Percentiles rank a stretch among this genome's conserved stretches.
phyloP scores from a whole-genome alignment of 2,329 filamentous ascomycete species.

The Fusarium sacchari region DNA sequence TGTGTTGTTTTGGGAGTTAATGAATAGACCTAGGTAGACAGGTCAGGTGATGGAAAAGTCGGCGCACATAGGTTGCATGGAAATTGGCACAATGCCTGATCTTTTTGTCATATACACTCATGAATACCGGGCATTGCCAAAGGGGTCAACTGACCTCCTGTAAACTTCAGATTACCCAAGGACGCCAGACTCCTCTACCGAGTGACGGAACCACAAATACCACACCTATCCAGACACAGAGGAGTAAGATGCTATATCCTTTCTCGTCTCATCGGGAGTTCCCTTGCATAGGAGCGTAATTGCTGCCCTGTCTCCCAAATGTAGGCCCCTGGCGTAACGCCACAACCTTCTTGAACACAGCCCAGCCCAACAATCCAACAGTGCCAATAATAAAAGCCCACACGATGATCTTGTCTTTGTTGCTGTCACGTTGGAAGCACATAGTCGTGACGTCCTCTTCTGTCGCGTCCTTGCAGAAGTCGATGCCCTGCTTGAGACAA shows the following conservation, averaged over 20 bases:
- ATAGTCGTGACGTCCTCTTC: slow-evolving; percentile 70
- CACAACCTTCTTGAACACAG: slow-evolving; percentile 60
- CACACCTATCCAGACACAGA: background rate
- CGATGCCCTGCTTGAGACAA: slow-evolving; percentile 68
- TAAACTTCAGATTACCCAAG: slow-evolving; percentile 11
- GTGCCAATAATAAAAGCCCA: slow-evolving; percentile 71
- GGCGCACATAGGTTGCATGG: slow-evolving; percentile 44
- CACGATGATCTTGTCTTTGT: slow-evolving; percentile 74
- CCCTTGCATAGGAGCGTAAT: slow-evolving; percentile 46
- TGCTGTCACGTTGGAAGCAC: slow-evolving; percentile 74
- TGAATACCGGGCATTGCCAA: background rate
- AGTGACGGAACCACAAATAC: background rate
- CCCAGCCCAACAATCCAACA: slow-evolving; percentile 68
- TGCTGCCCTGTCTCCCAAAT: slow-evolving; percentile 43
- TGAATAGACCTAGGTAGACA: slow-evolving; percentile 33
- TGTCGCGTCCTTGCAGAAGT: slow-evolving; percentile 70
- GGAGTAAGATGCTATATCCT: background rate
- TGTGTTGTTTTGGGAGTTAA: slow-evolving; percentile 36
- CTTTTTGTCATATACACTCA: slow-evolving; percentile 19
- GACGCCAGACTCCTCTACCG: slow-evolving; percentile 23
- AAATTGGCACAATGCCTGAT: slow-evolving; percentile 39
- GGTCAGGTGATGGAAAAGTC: slow-evolving; percentile 35
- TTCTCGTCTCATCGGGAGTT: slow-evolving; percentile 33
- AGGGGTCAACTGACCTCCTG: slow-evolving; percentile 8
- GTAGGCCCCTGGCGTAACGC: slow-evolving; percentile 52